Percentiles rank a stretch among this genome's conserved stretches.
These are phyloP conservation scores for Alternaria incomplexa DNA, from an alignment of 2,329 filamentous ascomycete species.

Conservation along the genomic window DNA sequence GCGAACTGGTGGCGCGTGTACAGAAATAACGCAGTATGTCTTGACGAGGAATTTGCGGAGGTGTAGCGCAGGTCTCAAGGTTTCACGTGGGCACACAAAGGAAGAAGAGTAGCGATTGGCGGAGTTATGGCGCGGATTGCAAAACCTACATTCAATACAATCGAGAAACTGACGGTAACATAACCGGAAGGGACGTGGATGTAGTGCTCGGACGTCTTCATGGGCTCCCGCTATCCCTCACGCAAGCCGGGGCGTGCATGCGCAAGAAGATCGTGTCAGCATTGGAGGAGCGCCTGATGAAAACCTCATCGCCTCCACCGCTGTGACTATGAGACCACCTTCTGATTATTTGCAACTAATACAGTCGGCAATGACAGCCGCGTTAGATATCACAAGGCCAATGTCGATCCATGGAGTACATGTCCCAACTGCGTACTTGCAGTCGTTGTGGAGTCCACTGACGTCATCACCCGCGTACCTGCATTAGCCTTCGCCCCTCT, in stretches of 20 bases:
- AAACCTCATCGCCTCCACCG: too few relatives aligned
- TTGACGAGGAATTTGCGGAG: background rate
- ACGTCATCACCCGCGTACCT: constrained; percentile 11
- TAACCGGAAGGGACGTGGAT: background rate
- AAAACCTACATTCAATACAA: background rate
- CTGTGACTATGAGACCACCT: background rate
- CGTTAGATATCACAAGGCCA: background rate
- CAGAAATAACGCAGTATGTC: background rate
- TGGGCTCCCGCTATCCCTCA: background rate
- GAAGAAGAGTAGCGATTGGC: background rate
- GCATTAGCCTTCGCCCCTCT: constrained; percentile 4
- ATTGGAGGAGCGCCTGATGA: background rate
- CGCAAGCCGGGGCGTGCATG: background rate
- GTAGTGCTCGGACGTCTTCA: background rate
- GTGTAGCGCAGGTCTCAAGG: background rate
- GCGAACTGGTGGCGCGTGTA: background rate
- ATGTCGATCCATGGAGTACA: background rate
- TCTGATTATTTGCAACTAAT: background rate
- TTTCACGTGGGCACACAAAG: background rate
- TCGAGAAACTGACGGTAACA: background rate
- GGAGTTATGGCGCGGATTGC: background rate
- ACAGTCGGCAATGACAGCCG: background rate
- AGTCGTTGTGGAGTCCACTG: constrained; percentile 5
- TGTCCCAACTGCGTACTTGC: background rate
- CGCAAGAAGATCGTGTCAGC: background rate